Evolutionary conservation across 768 basidiomycete genomes (phyloP), one percentile per base, ranked within the genome.

Genomic region (Omphalotus guepiniiformis): DNA sequence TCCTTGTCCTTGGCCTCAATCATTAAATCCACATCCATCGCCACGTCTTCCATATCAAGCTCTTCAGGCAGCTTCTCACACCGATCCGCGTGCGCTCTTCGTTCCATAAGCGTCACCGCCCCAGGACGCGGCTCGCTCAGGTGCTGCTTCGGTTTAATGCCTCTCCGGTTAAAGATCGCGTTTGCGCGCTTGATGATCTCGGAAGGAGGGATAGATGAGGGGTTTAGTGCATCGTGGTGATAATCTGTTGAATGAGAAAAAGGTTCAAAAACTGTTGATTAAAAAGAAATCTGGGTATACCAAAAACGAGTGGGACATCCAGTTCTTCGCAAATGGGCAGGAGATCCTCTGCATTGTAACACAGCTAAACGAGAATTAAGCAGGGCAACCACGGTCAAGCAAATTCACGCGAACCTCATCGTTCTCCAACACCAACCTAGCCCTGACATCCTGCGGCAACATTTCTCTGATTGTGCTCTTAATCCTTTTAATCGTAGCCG

Each of bases 1-100:
- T 95, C 93, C 67, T 93, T 89, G 63, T 88, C 89, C 62, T 93
- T 91, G 2, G 90, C 90, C 73, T 94, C 92, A 49, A 93, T 91
- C 92, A 94, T 93, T 54, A 94, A 58, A 67, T 94, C 91, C 58
- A 47, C 46, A 26, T 16, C 57, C 75, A 41, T 51, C 77, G 79
- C 83, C 68, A 87, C 82, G 50, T 85, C 84, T 52, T 79, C 76
- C 0, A 83, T 83, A 23, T 46, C 45, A 1, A 88, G 58, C 51
- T 80, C 79, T 0, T 57, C 58, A 1, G 88, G 89, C 22, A 95
- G 67, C 23, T 56, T 64, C 55, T 83, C 71, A 58, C 90, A 93
- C 18, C 93, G 75, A 58, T 93, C 88, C 0, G 92, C 78, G 59
- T 96, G 93, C 4, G 91, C 92, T 51, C 93, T 75, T 53, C 80